Evolutionary conservation across 768 basidiomycete species (phyloP).

Genomic region (Cantharellus cinnabarinus): DNA sequence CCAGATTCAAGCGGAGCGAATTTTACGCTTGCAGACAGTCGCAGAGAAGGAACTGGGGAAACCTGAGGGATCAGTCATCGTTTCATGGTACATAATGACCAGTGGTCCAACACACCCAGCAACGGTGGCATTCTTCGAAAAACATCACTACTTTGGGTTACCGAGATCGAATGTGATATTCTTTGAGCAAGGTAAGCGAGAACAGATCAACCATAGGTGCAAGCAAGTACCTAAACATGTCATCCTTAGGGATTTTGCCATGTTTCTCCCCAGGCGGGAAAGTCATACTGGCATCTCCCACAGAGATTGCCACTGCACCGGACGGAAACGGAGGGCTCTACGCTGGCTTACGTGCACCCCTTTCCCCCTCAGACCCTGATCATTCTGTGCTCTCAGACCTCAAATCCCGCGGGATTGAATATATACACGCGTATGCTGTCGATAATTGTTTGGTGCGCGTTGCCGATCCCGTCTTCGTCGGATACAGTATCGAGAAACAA

Average conservation of each 20-base stretch:
- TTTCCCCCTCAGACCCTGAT: slow-evolving; percentile 36
- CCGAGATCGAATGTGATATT: slow-evolving; percentile 60
- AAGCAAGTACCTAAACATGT: neutral
- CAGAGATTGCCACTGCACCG: slow-evolving; percentile 79
- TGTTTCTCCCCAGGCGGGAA: slow-evolving; percentile 90
- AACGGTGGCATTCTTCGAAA: slow-evolving; percentile 68
- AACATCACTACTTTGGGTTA: slow-evolving; percentile 67
- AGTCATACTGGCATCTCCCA: slow-evolving; percentile 63
- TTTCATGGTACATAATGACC: slow-evolving; percentile 99
- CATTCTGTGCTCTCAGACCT: slow-evolving; percentile 74
- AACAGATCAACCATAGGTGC: neutral
- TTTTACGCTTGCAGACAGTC: slow-evolving; percentile 58
- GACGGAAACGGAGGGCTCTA: slow-evolving; percentile 98
- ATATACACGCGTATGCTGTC: slow-evolving; percentile 90
- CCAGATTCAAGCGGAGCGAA: slow-evolving; percentile 95
- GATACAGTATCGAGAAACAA: slow-evolving; percentile 74
- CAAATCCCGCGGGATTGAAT: slow-evolving; percentile 48
- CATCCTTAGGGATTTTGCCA: slow-evolving; percentile 63
- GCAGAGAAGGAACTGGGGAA: slow-evolving; percentile 30
- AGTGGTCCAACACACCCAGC: slow-evolving; percentile 81
- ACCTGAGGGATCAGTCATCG: slow-evolving; percentile 36
- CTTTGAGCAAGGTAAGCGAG: slow-evolving; percentile 74
- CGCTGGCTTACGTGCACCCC: slow-evolving; percentile 67
- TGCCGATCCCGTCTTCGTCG: slow-evolving; percentile 92
- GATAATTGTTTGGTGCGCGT: slow-evolving; percentile 98